Evolutionary conservation across 2,329 filamentous ascomycete genomes (phyloP).

Genomic region (Geosmithia putterillii): DNA sequence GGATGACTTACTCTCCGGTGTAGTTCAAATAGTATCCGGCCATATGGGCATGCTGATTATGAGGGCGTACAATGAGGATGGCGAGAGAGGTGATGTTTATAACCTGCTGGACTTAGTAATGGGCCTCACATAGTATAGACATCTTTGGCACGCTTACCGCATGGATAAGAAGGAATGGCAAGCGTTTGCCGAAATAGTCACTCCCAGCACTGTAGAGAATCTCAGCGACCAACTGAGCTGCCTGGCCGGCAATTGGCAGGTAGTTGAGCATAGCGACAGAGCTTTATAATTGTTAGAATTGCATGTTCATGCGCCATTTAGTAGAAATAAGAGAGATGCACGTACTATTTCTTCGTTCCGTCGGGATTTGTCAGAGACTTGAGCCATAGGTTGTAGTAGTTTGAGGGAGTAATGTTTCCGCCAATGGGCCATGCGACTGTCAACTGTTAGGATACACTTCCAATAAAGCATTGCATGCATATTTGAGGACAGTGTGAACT

Average conservation of each 20-base stretch:
- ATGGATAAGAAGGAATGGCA: not conserved
- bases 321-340: not conserved
- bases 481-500: not conserved
- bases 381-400: slow-evolving; percentile 1
- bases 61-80: not conserved
- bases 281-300: not conserved
- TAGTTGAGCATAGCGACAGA: not conserved
- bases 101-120: no score
- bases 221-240: not conserved
- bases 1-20: not conserved
- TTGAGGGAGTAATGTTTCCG: not conserved
- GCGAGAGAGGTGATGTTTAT: not conserved
- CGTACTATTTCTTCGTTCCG: not conserved
- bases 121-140: not conserved
- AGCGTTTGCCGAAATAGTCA: not conserved
- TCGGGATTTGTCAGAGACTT: not conserved
- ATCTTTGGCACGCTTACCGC: not conserved
- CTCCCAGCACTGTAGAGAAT: not conserved
- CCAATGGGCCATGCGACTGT: not conserved
- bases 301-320: not conserved
- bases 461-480: not conserved
- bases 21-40: not conserved
- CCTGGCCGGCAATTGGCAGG: not conserved
- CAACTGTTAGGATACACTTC: not conserved
- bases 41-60: not conserved